These are phyloP conservation scores for Termitomyces sp. DNA, from an alignment of 768 basidiomycete genomes.

Conservation along the genomic window DNA sequence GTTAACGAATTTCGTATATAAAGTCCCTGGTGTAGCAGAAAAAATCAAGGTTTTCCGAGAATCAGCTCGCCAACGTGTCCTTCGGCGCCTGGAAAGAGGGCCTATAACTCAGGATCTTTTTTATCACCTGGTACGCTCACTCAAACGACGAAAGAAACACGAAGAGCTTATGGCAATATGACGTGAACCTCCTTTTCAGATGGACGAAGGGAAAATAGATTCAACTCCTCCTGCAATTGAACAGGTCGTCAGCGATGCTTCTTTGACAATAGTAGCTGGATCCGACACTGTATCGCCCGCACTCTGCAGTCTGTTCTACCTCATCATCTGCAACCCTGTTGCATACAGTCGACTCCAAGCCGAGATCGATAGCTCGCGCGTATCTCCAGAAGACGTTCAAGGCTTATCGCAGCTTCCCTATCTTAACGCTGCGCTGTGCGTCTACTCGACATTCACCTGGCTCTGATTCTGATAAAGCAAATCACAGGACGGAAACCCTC, in stretches of 20 bases:
- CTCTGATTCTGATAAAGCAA: background rate
- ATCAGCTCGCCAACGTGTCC: constrained; percentile 51
- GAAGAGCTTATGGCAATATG: background rate
- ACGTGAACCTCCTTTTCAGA: constrained; percentile 4
- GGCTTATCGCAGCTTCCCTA: constrained; percentile 15
- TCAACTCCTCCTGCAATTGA: constrained; percentile 14
- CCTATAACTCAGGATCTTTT: constrained; percentile 21
- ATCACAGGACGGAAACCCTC: constrained; percentile 35
- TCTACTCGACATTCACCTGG: background rate
- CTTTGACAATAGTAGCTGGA: constrained; percentile 21
- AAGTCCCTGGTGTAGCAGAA: constrained; percentile 15
- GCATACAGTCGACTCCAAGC: constrained; percentile 14
- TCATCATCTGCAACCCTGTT: constrained; percentile 20
- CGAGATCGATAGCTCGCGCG: constrained; percentile 10
- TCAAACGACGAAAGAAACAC: background rate
- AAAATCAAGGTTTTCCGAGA: constrained; percentile 25
- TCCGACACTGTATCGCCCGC: constrained; percentile 21
- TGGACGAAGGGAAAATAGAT: constrained; percentile 23
- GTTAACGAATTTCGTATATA: constrained; percentile 12
- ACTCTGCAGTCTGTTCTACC: constrained; percentile 20
- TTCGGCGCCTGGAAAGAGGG: constrained; percentile 54
- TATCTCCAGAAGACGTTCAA: constrained; percentile 1
- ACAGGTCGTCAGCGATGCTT: constrained; percentile 21
- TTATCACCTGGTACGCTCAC: constrained; percentile 20
- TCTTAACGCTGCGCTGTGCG: constrained; percentile 35